Evolutionary conservation across 2,329 filamentous ascomycete species (phyloP), one percentile per base, ranked within the genome.

Genomic region (Zarea fungicola): DNA sequence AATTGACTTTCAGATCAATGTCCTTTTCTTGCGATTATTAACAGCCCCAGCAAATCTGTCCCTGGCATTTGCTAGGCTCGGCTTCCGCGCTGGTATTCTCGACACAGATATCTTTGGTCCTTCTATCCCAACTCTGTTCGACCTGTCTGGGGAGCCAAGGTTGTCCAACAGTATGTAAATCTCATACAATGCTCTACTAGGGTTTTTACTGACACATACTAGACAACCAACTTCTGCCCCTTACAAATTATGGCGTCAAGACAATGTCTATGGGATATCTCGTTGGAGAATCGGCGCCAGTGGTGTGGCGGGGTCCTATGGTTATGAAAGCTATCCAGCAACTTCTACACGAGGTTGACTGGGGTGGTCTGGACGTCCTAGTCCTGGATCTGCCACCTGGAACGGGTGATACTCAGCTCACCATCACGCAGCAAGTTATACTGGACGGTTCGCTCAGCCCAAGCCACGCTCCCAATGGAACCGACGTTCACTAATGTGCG

Each of bases 221-320:
- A 88, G 81, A 86, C 57, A 90, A 91, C 60, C 84, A 90, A 59
- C 77, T 99, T 4, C 62, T 97, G 2, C 93, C 93, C 0, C 71
- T 99, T 21, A 90, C 87, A 19, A 96, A 95, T 63, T 97, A 97
- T 71, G 93, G 93, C 34, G 79, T 99, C 49, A 95, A 95, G 68
- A 95, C 90, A 48, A 99, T 99, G 93, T 96, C 91, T 0, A 97
- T 99, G 88, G 93, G 93, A 42, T 97, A 96, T 56, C 77, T 99
- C 1, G 83, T 96, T 1, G 81, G 80, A 18, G 84, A 89, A 55
- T 78, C 83, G 10, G 86, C 88, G 5, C 89, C 91, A 0, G 86
- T 99, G 14, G 91, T 93, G 26, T 99, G 93, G 93, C 83, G 93
- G 44, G 93, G 93, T 0, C 78, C 96, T 3, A 96, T 99, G 91